phyloP scores from a whole-genome alignment of 495 filamentous ascomycete genomes.

The Penicillium coffeae region DNA sequence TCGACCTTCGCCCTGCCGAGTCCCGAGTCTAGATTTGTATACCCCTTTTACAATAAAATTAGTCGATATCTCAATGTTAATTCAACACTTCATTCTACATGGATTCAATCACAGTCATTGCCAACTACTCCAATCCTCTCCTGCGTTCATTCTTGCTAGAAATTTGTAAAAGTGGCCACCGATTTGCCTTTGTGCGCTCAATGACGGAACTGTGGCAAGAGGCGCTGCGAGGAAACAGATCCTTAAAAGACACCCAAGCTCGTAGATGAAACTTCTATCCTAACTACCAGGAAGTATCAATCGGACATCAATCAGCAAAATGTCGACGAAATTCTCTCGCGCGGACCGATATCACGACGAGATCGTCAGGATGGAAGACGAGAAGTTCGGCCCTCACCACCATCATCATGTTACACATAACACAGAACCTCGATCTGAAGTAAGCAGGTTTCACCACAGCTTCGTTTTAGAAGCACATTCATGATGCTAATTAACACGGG shows the following conservation, averaged over 20 bases:
- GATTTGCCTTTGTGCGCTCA: neutral
- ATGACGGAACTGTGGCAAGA: neutral
- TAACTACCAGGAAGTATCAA: no score
- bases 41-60: slow-evolving; percentile 12
- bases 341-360: slow-evolving; percentile 5
- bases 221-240: neutral
- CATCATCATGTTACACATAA: slow-evolving; percentile 5
- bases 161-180: neutral
- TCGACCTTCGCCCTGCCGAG: slow-evolving; percentile 64
- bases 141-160: no score
- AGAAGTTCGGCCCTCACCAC: neutral
- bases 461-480: neutral
- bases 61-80: slow-evolving; percentile 3
- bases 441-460: neutral
- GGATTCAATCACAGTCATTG: no score
- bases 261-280: no score
- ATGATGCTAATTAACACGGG: neutral
- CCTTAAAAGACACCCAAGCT: neutral
- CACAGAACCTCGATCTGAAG: neutral
- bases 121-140: no score
- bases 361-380: slow-evolving; percentile 9
- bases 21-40: slow-evolving; percentile 8
- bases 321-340: slow-evolving; percentile 7
- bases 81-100: neutral
- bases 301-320: neutral